Evolutionary conservation across 1,284 basidiomycete genomes (phyloP).

Genomic region (Meira miltonrushii): DNA sequence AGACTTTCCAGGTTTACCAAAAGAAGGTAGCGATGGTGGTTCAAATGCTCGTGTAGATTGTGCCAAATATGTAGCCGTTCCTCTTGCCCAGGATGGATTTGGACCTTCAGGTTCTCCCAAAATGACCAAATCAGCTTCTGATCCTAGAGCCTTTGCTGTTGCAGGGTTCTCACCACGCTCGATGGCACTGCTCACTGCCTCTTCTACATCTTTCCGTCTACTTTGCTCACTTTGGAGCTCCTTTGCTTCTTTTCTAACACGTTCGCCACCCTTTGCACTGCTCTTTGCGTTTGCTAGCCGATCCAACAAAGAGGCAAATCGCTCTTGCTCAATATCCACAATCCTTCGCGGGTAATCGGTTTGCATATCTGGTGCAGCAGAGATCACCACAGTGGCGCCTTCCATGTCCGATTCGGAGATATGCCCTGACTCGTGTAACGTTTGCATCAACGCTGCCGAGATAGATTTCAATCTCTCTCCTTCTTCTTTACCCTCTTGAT

Average conservation of each 20-base stretch:
- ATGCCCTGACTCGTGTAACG: no score
- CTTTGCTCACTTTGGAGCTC: conserved; percentile 31
- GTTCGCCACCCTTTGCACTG: conserved; percentile 16
- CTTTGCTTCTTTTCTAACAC: conserved; percentile 26
- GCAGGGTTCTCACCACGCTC: conserved; percentile 47
- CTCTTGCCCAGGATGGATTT: conserved; percentile 38
- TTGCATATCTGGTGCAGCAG: neutral
- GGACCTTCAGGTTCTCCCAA: conserved; percentile 47
- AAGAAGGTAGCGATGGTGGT: conserved; percentile 28
- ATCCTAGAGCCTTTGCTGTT: conserved; percentile 39
- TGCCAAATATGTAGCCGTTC: conserved; percentile 45
- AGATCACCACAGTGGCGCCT: neutral
- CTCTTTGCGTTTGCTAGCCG: conserved; percentile 13
- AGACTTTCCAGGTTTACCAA: neutral
- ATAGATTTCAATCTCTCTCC: no score
- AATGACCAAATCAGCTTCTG: conserved; percentile 49
- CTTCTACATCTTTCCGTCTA: conserved; percentile 33
- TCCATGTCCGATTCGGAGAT: neutral
- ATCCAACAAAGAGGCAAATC: conserved; percentile 32
- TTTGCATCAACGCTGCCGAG: no score
- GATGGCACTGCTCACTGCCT: conserved; percentile 39
- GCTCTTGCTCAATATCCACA: conserved; percentile 12
- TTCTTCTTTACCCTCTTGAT: neutral
- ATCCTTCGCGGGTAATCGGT: neutral
- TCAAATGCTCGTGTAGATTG: conserved; percentile 42